phyloP scores from a whole-genome alignment of 495 filamentous ascomycete genomes.

The Mytilinidion resinicola region DNA sequence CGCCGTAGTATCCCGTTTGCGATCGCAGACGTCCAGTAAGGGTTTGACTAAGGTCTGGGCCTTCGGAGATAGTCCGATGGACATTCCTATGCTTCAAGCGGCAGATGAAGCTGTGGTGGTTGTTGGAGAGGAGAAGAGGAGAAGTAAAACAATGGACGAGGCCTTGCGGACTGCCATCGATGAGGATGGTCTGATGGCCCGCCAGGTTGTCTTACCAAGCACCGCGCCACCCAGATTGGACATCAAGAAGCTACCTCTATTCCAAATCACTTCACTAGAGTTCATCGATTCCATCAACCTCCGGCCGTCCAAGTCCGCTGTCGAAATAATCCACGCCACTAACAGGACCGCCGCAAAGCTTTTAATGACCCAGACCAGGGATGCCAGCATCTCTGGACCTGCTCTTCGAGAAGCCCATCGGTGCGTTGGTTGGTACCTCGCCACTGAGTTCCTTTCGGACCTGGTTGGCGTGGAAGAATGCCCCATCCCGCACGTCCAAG shows the following conservation, averaged over 20 bases:
- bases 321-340: conserved; percentile 44
- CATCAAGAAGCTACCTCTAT: conserved; percentile 39
- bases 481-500: conserved; percentile 51
- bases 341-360: conserved; percentile 44
- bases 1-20: conserved; percentile 42
- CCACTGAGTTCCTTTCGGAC: conserved; percentile 43
- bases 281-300: conserved; percentile 39
- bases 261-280: conserved; percentile 35
- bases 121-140: conserved; percentile 44
- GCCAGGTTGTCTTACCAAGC: conserved; percentile 46
- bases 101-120: conserved; percentile 55
- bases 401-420: conserved; percentile 47
- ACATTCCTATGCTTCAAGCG: conserved; percentile 51
- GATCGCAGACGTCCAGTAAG: conserved; percentile 31
- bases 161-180: conserved; percentile 43
- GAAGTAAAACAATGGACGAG: conserved; percentile 54
- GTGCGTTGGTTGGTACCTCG: conserved; percentile 50
- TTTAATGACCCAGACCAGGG: conserved; percentile 52
- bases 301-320: conserved; percentile 8
- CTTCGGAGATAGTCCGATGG: conserved; percentile 58
- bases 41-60: conserved; percentile 52
- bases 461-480: conserved; percentile 50
- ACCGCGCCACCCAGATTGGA: conserved; percentile 43
- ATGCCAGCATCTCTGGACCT: conserved; percentile 44
- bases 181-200: conserved; percentile 37